Evolutionary conservation across 2,329 filamentous ascomycete genomes (phyloP).

Genomic region (Sporothrix inflata): DNA sequence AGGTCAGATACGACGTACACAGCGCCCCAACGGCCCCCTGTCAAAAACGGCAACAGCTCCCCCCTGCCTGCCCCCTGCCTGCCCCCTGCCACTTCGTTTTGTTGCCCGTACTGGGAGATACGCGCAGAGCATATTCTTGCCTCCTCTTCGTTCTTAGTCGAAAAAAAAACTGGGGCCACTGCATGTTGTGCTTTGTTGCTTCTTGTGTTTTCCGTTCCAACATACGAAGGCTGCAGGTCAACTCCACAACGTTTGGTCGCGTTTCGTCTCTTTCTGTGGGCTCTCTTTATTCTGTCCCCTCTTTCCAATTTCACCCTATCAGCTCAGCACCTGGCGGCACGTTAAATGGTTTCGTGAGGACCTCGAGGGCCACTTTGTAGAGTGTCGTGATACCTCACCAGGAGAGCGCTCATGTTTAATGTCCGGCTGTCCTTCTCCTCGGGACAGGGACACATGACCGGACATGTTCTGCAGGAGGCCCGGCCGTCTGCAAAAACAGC

Average conservation of each 20-base stretch:
- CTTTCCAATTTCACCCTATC: constrained; percentile 11
- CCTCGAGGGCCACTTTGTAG: no score
- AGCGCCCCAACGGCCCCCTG: background rate
- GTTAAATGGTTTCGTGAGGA: constrained; percentile 13
- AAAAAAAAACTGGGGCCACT: background rate
- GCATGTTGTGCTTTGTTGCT: background rate
- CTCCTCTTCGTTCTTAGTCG: no score
- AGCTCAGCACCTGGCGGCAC: constrained; percentile 17
- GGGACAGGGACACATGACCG: constrained; percentile 6
- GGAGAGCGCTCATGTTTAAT: no score
- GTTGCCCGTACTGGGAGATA: constrained; percentile 25
- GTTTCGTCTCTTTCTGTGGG: constrained; percentile 3
- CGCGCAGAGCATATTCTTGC: background rate
- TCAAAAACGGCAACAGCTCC: background rate
- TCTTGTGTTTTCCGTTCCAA: background rate
- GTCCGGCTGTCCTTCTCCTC: background rate
- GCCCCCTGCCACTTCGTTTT: constrained; percentile 8
- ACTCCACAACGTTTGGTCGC: constrained; percentile 12
- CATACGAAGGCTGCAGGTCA: constrained; percentile 1
- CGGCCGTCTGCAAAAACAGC: background rate
- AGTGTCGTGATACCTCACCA: background rate
- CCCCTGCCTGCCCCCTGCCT: background rate
- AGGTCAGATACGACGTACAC: background rate
- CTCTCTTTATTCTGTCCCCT: background rate
- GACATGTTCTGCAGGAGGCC: background rate